Conservation (phyloP, 1,284 basidiomycete genomes). For the Vanrija humicola region DNA sequence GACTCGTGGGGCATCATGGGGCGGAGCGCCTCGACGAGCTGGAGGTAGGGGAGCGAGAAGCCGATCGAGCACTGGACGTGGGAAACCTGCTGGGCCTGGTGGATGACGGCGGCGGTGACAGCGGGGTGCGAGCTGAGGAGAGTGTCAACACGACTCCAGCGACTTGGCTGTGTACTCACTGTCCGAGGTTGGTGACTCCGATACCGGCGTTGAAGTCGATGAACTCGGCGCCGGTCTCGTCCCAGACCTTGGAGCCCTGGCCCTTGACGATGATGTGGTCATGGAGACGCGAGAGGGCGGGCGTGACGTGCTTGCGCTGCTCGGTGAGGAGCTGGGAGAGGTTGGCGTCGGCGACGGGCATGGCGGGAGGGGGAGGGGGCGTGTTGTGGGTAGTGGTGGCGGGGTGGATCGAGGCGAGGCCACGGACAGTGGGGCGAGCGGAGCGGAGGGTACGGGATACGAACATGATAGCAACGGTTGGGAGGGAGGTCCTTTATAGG, state of each 20-base stretch:
- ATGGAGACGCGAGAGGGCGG: slow-evolving; percentile 31
- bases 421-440: background rate
- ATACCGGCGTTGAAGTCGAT: slow-evolving; percentile 85
- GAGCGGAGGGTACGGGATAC: background rate
- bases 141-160: background rate
- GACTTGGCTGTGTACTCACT: slow-evolving; percentile 3
- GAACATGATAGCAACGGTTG: background rate
- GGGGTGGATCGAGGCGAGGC: too few species aligned
- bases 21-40: slow-evolving; percentile 22
- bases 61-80: slow-evolving; percentile 59
- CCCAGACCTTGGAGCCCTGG: slow-evolving; percentile 65
- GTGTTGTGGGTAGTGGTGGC: too few species aligned
- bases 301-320: slow-evolving; percentile 30
- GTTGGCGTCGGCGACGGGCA: slow-evolving; percentile 19
- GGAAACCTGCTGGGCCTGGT: slow-evolving; percentile 73
- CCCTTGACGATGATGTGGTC: slow-evolving; percentile 70
- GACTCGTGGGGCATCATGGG: slow-evolving; percentile 22
- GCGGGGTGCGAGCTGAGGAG: slow-evolving; percentile 68
- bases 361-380: background rate
- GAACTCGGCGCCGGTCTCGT: slow-evolving; percentile 61
- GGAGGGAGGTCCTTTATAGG: background rate
- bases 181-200: slow-evolving; percentile 50
- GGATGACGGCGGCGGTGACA: slow-evolving; percentile 75
- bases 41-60: slow-evolving; percentile 17
- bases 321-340: slow-evolving; percentile 20